Percentiles rank a stretch among this genome's conserved stretches.
These are phyloP conservation scores for Moesziomyces globuligerus DNA, from an alignment of 1,284 basidiomycete genomes.

Conservation along the genomic window DNA sequence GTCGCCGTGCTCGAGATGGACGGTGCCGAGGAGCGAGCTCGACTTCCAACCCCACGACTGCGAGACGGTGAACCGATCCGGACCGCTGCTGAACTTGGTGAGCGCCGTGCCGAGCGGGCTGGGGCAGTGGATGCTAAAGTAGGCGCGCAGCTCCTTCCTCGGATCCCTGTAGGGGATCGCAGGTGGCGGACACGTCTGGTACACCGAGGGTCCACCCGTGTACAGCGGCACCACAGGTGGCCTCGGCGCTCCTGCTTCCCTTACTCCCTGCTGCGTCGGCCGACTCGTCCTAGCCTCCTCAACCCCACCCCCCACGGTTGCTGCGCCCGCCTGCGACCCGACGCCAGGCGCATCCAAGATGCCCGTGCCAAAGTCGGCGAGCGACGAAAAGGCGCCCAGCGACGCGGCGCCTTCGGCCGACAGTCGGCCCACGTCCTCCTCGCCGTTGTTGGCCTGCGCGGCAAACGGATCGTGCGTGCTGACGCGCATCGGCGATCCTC, in stretches of 20 bases:
- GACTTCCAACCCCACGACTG: constrained; percentile 72
- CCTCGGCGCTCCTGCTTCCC: neutral
- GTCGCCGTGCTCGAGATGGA: constrained; percentile 69
- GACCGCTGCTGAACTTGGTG: constrained; percentile 84
- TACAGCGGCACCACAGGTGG: constrained; percentile 26
- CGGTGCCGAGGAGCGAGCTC: constrained; percentile 65
- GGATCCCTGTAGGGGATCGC: constrained; percentile 68
- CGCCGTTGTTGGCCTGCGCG: neutral
- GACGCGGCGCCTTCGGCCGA: neutral
- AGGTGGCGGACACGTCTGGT: constrained; percentile 18
- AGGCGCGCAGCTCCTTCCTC: constrained; percentile 70
- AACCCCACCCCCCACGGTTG: too few relatives aligned
- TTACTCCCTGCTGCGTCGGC: neutral
- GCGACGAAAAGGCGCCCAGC: constrained; percentile 1
- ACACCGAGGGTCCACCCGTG: constrained; percentile 30
- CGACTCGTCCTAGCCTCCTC: neutral
- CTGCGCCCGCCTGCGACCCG: neutral
- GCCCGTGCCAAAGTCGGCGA: constrained; percentile 3
- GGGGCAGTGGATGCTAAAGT: constrained; percentile 85
- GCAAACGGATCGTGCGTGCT: constrained; percentile 2
- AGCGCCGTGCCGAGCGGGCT: constrained; percentile 82
- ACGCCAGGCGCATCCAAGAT: neutral
- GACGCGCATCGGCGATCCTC: constrained; percentile 4
- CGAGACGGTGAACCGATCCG: constrained; percentile 81
- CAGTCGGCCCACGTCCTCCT: neutral